Base-by-base conservation (phyloP, 2,329 filamentous ascomycete species). In the Phaeosphaeria sp. region DNA sequence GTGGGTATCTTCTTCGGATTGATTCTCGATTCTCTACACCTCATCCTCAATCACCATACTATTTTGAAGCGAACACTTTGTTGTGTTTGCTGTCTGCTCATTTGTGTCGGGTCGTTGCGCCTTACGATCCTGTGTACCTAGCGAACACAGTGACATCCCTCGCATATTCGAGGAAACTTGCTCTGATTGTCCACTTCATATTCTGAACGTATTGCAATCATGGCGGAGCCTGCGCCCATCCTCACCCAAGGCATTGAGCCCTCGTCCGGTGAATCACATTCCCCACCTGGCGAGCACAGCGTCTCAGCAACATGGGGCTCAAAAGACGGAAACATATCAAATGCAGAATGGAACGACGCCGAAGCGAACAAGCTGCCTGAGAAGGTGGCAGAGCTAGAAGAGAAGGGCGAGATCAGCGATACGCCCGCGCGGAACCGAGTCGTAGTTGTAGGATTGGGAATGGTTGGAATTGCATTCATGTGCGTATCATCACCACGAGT, bases 391-490 rank as follows among this genome's bases (percentile, higher is more conserved):
- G 59, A 68, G 15, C n/a, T 71, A 27, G 60, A 68, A 20, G 53
- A 57, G 46, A 67, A 63, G 7, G 61, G 65, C 21, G 68, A 79
- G 49, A 67, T 78, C 15, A 71, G 76, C 17, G 56, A 55, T 2
- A 39, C 57, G 27, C 53, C 52, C 33, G 46, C 48, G 17, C 80
- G 86, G 60, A 92, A 91, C 75, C 88, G 84, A 71, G 79, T 96
- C 36, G 92, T 96, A 2, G 88, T 96, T 39, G 91, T 96, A 40
- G 93, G 93, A 9, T 78, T 97, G 78, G 93, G 93, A 2, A 97
- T 97, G 93, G 93, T 97, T 45, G 92, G 90, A 40, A 90, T 95
- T 66, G 89, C 91, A 43, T 94, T 96, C 75, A 92, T 96, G 91
- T 94, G 15, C 45, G 40, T 25, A 25, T 25, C 8, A 17, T 11